Percentiles rank a stretch among this genome's conserved stretches.
These are phyloP conservation scores for Pythium brachiatum DNA, from an alignment of 352 stramenopile genomes.

Conservation along the genomic window DNA sequence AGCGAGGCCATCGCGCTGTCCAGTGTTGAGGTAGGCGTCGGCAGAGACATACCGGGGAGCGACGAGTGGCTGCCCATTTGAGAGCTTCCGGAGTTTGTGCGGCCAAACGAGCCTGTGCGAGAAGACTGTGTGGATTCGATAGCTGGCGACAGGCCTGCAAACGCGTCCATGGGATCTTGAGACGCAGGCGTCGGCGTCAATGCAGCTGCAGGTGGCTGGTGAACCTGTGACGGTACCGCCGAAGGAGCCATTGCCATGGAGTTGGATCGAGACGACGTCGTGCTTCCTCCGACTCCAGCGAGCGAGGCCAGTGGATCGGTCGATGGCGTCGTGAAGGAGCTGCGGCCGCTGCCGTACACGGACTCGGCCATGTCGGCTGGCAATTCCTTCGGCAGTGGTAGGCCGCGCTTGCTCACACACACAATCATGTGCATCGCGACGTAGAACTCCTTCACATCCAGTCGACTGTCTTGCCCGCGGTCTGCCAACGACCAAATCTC, in stretches of 20 bases:
- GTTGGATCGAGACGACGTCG: conserved; percentile 9
- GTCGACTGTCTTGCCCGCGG: conserved; percentile 87
- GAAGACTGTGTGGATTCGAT: conserved; percentile 29
- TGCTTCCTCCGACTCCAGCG: background rate
- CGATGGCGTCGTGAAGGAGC: conserved; percentile 16
- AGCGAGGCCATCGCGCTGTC: conserved; percentile 2
- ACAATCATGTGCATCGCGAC: conserved; percentile 97
- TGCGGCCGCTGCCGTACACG: conserved; percentile 39
- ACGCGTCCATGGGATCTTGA: conserved; percentile 53
- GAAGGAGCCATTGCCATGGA: conserved; percentile 16
- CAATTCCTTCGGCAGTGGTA: conserved; percentile 69
- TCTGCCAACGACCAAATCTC: conserved; percentile 93
- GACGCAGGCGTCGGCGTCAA: background rate
- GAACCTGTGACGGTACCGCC: background rate
- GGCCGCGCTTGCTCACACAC: conserved; percentile 89
- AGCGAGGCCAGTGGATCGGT: conserved; percentile 3
- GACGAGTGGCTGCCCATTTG: background rate
- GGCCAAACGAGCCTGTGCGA: conserved; percentile 11
- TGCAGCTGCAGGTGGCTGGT: background rate
- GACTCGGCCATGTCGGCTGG: conserved; percentile 67
- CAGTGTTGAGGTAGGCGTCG: background rate
- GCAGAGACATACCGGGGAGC: background rate
- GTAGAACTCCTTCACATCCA: conserved; percentile 93
- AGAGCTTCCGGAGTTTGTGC: conserved; percentile 5
- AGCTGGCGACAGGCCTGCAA: conserved; percentile 41